A percentile compares a stretch with the other conserved stretches of the same genome.
phyloP scores from a whole-genome alignment of 1,139 yeast species.

The Yamadazyma atlantica region DNA sequence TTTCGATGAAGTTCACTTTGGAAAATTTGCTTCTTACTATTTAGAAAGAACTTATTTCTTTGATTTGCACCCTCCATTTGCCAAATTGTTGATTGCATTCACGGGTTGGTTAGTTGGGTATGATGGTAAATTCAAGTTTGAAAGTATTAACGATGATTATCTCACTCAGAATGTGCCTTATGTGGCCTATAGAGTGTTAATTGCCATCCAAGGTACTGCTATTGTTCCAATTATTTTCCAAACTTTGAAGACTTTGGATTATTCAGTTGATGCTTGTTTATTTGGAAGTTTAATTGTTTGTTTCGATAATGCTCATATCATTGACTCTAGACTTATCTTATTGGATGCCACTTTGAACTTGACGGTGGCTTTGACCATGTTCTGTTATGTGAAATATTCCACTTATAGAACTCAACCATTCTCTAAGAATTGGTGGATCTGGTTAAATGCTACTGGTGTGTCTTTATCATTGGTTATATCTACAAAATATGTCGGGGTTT shows the following conservation, averaged over 20 bases:
- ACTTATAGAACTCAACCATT: slow-evolving; percentile 71
- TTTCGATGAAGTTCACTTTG: slow-evolving; percentile 97
- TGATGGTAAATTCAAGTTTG: slow-evolving; percentile 88
- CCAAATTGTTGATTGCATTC: slow-evolving; percentile 85
- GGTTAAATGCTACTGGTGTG: slow-evolving; percentile 83
- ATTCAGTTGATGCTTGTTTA: slow-evolving; percentile 73
- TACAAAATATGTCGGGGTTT: slow-evolving; percentile 93
- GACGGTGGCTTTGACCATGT: slow-evolving; percentile 77
- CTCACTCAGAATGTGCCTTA: slow-evolving; percentile 79
- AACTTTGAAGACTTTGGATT: slow-evolving; percentile 82
- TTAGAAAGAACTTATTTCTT: slow-evolving; percentile 83
- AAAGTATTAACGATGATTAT: slow-evolving; percentile 85
- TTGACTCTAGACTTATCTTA: slow-evolving; percentile 85
- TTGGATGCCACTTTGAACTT: slow-evolving; percentile 87
- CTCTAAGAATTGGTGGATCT: slow-evolving; percentile 74
- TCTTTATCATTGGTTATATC: slow-evolving; percentile 87
- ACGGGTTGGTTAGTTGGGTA: slow-evolving; percentile 90
- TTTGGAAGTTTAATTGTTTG: slow-evolving; percentile 81
- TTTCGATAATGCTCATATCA: slow-evolving; percentile 87
- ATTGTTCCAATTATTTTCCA: slow-evolving; percentile 81
- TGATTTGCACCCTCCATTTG: slow-evolving; percentile 98
- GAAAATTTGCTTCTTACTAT: slow-evolving; percentile 90
- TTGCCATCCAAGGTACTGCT: slow-evolving; percentile 79
- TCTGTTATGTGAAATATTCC: slow-evolving; percentile 75
- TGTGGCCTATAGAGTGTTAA: slow-evolving; percentile 77